phyloP scores from a whole-genome alignment of 2,329 filamentous ascomycete species.

The Penicillium rolfsii region DNA sequence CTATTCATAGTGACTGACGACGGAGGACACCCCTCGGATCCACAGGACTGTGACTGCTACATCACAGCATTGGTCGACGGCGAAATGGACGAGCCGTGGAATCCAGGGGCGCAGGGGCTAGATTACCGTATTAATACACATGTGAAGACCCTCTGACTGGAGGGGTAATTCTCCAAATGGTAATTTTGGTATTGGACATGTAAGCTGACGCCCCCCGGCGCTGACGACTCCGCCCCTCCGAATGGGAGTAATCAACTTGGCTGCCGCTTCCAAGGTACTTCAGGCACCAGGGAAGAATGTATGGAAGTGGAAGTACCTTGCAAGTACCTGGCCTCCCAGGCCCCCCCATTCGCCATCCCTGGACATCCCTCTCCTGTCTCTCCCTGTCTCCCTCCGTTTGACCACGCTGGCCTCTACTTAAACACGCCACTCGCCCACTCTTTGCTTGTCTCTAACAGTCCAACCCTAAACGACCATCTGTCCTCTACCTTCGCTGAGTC shows the following conservation, averaged over 20 bases:
- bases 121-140: slow-evolving; percentile 11
- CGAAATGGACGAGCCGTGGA: slow-evolving; percentile 13
- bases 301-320: slow-evolving; percentile 9
- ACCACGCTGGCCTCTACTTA: slow-evolving; percentile 50
- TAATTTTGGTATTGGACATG: neutral
- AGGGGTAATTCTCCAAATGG: neutral
- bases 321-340: too few relatives aligned
- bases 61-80: neutral
- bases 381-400: slow-evolving; percentile 24
- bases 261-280: slow-evolving; percentile 8
- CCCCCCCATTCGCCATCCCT: neutral
- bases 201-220: neutral
- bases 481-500: slow-evolving; percentile 35
- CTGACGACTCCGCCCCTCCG: slow-evolving; percentile 6
- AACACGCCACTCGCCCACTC: slow-evolving; percentile 27
- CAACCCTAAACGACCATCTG: slow-evolving; percentile 36
- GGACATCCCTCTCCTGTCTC: neutral
- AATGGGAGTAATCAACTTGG: neutral
- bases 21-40: too few relatives aligned
- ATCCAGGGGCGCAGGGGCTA: slow-evolving; percentile 21
- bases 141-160: neutral
- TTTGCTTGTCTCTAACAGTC: slow-evolving; percentile 11
- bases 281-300: neutral
- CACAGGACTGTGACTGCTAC: neutral
- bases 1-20: neutral